Evolutionary conservation across 2,329 filamentous ascomycete genomes (phyloP), one percentile per base, ranked within the genome.

Genomic region (Myrmaecium sp.): DNA sequence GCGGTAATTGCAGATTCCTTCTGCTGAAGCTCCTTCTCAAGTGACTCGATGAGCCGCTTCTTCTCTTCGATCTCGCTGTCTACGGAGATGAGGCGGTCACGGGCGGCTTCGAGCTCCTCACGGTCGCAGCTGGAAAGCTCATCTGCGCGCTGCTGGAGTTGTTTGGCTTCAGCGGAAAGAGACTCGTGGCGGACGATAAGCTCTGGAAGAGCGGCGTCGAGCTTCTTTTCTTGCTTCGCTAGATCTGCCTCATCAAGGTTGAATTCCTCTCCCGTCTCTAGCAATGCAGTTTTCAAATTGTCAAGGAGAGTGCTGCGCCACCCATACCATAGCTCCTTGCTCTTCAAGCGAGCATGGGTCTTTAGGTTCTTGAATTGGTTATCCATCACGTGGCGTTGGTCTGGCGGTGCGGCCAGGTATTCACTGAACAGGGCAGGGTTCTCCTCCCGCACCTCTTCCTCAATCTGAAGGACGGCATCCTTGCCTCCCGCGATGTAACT

Each of bases 361-460:
- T 94, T 95, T 51, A 93, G 78, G 43, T 95, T 94, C 51, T 92
- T 89, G 61, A 98, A 89, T 46, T 95, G 84, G 37, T 80, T 89
- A 55, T 98, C 86, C 74, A 98, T 91, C 27, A 91, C 64, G 3
- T 70, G 55, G 43, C 80, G 83, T 46, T 92, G 73, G 34, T 91
- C 81, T 1, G 82, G 70, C 1, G 79, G 69, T 14, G 86, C 86
- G 6, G 74, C 74, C 36, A 91, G 71, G 47, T 98, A 98, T 47
- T 95, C 89, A 32, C 71, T 73, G 54, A 98, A 93, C 1, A 98
- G 62, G 1, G 81, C 71, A 6, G 89, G 89, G 42, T 94, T 94
- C 31, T 94, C 82, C 36, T 82, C 74, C 33, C 79, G 74, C 0
- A 84, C 92, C 44, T 92, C 82, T 1, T 66, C 71, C 47, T 95